phyloP scores from a whole-genome alignment of 2,329 filamentous ascomycete species.

The Cytospora piceicola region DNA sequence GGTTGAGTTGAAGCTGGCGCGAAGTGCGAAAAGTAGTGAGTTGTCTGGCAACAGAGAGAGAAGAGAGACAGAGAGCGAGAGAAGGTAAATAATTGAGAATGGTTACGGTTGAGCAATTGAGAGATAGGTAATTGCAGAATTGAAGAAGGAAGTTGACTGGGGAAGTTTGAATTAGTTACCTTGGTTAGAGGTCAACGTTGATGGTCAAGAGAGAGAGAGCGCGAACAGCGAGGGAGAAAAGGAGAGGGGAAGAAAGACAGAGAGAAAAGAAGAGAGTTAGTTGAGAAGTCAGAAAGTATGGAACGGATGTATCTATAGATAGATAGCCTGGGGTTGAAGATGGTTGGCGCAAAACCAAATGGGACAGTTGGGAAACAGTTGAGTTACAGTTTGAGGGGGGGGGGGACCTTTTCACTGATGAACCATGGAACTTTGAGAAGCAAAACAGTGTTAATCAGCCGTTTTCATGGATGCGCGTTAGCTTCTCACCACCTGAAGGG shows the following conservation, averaged over 20 bases:
- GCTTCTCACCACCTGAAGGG: conserved; percentile 1
- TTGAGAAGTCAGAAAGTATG: neutral
- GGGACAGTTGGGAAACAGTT: neutral
- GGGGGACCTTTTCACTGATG: conserved; percentile 13
- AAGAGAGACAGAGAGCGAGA: neutral
- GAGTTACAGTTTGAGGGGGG: conserved; percentile 13
- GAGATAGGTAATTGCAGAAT: neutral
- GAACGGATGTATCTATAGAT: neutral
- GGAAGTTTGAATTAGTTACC: neutral
- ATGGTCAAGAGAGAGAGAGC: neutral
- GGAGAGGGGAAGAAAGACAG: neutral
- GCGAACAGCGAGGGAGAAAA: neutral
- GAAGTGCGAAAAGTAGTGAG: neutral
- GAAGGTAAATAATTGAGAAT: neutral
- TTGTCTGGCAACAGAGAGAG: neutral
- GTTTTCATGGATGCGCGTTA: conserved; percentile 12
- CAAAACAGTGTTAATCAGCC: conserved; percentile 24
- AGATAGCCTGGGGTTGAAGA: neutral
- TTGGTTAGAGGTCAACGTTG: neutral
- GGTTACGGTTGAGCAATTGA: neutral
- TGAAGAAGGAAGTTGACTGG: neutral
- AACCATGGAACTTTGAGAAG: conserved; percentile 25
- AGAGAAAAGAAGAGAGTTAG: neutral
- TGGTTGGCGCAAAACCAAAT: neutral
- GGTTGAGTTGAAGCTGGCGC: neutral